Conservation (phyloP, 495 filamentous ascomycete genomes). For the Penicillium malachiteum region DNA sequence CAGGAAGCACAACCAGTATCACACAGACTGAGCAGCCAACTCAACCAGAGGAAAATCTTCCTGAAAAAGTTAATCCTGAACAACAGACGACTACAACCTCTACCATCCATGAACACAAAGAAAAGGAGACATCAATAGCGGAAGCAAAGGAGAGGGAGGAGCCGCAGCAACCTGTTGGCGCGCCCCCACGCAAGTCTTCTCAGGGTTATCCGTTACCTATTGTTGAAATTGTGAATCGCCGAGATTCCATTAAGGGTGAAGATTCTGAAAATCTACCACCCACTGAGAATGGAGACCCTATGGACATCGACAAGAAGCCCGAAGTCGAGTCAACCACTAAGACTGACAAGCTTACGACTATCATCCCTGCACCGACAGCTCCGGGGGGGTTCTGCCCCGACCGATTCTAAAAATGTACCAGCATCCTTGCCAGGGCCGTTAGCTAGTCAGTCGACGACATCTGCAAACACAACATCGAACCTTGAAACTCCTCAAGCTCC, state of each 20-base stretch:
- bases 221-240: constrained; percentile 13
- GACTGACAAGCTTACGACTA: neutral
- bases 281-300: constrained; percentile 3
- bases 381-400: constrained; percentile 6
- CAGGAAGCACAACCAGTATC: neutral
- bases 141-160: neutral
- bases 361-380: constrained; percentile 5
- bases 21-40: neutral
- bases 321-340: neutral
- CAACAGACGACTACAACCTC: neutral
- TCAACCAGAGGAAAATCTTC: neutral
- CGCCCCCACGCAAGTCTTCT: neutral
- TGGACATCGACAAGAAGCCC: constrained; percentile 13
- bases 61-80: neutral
- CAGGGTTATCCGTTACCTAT: constrained; percentile 1
- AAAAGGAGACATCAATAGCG: neutral
- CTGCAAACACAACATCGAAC: constrained; percentile 9
- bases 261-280: neutral
- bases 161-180: too few relatives aligned
- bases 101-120: neutral
- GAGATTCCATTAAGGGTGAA: neutral
- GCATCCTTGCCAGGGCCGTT: constrained; percentile 1
- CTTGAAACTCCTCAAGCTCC: constrained; percentile 13
- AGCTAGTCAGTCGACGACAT: constrained; percentile 1
- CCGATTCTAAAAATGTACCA: constrained; percentile 2